Evolutionary conservation across 495 filamentous ascomycete species (phyloP), one percentile per base, ranked within the genome.

Genomic region (Darksidea phi): DNA sequence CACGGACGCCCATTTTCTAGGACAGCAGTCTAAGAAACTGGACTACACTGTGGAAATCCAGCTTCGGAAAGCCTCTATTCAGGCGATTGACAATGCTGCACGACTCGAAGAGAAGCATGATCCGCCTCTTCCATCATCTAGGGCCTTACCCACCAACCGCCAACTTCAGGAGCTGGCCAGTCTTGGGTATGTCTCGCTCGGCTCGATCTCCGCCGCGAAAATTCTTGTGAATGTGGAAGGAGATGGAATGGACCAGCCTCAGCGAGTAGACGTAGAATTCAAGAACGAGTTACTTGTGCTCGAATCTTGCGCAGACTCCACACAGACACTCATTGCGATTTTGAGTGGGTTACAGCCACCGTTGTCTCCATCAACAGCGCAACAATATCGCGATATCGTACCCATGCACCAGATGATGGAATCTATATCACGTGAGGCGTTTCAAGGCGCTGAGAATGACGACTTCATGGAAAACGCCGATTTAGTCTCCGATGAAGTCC

Each of bases 251-350:
- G 79, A 83, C 11, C 84, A 86, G 56, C 83, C 83, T 36, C 65
- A 68, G 49, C 18, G 56, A 6, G 71, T 95, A 10, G 90, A 94
- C 66, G 80, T 96, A 2, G 89, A 96, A 60, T 65, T 97, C 8
- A 82, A 81, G 42, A 89, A 95, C 70, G 88, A 94, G 69, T 78
- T 99, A 1, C 78, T 97, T 25, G 85, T 99, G 21, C 77, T 99
- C 15, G 95, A 99, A 71, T 89, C 91, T 3, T 97, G 95, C 70
- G 94, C 95, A 15, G 95, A 99, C 73, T 97, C 95, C 10, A 97
- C 94, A 0, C 91, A 96, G 67, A 97, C 95, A 0, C 81, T 99
- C 2, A 85, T 95, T 50, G 84, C 80, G 15, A 82, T 94, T 57
- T 71, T 94, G 41, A 90, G 89, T 68, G 91, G 86, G 0, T 80